phyloP scores from a whole-genome alignment of 345 rosid species.

The Sonneratia alba region DNA sequence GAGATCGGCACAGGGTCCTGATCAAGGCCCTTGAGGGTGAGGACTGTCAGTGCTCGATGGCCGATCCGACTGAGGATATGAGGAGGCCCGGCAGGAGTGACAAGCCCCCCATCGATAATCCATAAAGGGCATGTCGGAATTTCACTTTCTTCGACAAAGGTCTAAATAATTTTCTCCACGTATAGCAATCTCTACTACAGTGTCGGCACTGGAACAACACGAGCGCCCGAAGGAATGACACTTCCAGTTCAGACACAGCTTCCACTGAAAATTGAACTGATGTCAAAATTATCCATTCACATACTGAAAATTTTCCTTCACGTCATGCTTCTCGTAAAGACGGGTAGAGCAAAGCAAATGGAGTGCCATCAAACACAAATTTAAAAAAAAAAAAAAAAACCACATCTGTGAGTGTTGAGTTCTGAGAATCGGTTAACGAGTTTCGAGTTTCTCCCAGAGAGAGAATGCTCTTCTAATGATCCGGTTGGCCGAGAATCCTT shows the following conservation, averaged over 20 bases:
- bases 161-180: background rate
- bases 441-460: slow-evolving; percentile 65
- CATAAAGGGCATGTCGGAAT: background rate
- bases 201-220: no score
- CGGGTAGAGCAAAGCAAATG: background rate
- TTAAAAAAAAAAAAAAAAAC: no score
- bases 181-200: background rate
- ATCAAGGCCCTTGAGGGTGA: no score
- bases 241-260: no score
- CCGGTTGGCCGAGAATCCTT: slow-evolving; percentile 84
- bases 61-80: no score
- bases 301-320: background rate
- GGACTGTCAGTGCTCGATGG: no score
- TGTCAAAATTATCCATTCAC: background rate
- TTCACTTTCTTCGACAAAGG: background rate
- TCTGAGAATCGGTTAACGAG: background rate
- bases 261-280: no score
- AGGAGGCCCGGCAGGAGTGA: no score
- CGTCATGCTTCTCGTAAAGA: no score
- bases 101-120: no score
- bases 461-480: slow-evolving; percentile 49
- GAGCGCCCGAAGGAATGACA: no score
- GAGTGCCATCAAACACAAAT: background rate
- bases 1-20: no score
- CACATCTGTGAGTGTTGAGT: background rate